Base-by-base conservation (phyloP, 2,329 filamentous ascomycete genomes). In the Trichoderma sp. region DNA sequence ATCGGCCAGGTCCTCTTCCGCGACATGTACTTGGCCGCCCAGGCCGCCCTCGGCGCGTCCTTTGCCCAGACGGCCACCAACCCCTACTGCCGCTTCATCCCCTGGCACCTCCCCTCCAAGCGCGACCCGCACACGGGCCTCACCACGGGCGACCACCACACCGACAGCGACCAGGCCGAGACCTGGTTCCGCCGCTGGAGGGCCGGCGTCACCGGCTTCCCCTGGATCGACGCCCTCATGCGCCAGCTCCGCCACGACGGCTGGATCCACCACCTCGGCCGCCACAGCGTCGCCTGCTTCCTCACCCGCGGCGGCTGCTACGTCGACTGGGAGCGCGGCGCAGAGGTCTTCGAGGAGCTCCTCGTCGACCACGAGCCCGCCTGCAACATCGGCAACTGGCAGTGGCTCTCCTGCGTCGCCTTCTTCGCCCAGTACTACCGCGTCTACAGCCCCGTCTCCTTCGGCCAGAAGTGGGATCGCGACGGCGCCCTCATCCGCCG, bases 11-110 rank as follows among this genome's bases (percentile, higher is more conserved):
- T 93, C 1, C 79, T 92, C 12, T 93, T 93, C 74, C 83, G 90
- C 17, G 90, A 93, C 73, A 93, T 93, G 90, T 93, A 93, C 75
- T 93, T 93, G 70, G 90, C 85, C 15, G 90, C 90, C 0, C 90
- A 93, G 73, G 89, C 90, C 0, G 82, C 85, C 0, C 78, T 92
- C 1, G 90, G 90, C 0, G 80, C 83, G 39, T 71, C 78, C 0
- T 93, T 91, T 69, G 80, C 78, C 1, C 89, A 91, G 71, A 88
- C 88, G 0, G 78, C 84, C 56, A 83, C 84, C 43, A 93, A 93
- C 71, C 75, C 82, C 0, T 78, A 88, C 68, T 89, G 85, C 45
- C 83, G 90, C n/a, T 92, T 93, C 75, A 85, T 93, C 15, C 90
- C 90, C 4, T 93, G 90, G 90, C 89, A 92, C 72, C 77, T 93